These are phyloP conservation scores for Laguncularia racemosa DNA, from an alignment of 345 rosid species.

Conservation along the genomic window DNA sequence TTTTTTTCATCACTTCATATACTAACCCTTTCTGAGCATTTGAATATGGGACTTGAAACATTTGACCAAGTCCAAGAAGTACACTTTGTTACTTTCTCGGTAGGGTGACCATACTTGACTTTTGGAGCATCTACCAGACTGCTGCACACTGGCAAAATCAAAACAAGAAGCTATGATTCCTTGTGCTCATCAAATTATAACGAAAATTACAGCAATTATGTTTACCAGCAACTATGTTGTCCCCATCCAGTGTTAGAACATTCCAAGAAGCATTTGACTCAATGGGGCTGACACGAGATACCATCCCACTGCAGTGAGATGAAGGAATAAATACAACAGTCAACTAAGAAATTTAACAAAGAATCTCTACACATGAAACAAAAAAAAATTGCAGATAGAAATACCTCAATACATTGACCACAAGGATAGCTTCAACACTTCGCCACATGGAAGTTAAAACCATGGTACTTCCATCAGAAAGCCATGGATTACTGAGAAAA, in stretches of 20 bases:
- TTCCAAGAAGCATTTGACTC: constrained; percentile 65
- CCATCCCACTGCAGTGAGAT: constrained; percentile 49
- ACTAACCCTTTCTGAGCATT: constrained; percentile 58
- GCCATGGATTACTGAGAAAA: constrained; percentile 66
- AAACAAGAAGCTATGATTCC: constrained; percentile 11
- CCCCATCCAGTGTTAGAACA: constrained; percentile 61
- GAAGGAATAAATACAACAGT: background rate
- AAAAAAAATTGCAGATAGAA: background rate
- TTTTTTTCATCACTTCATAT: constrained; percentile 1
- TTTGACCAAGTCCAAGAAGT: constrained; percentile 59
- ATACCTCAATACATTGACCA: constrained; percentile 64
- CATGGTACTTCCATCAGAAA: constrained; percentile 80
- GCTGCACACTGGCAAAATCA: constrained; percentile 51
- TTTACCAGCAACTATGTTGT: constrained; percentile 74
- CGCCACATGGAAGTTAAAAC: constrained; percentile 67
- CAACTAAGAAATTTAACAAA: background rate
- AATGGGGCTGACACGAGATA: constrained; percentile 56
- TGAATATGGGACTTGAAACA: constrained; percentile 52
- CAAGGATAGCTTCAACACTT: constrained; percentile 62
- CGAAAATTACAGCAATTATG: constrained; percentile 10
- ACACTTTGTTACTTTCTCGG: constrained; percentile 27
- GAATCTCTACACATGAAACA: background rate
- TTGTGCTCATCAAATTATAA: constrained; percentile 1
- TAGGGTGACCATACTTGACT: constrained; percentile 61
- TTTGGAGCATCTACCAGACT: constrained; percentile 73